Conservation (phyloP, 1,284 basidiomycete genomes). For the Ceratobasidium sp. region DNA sequence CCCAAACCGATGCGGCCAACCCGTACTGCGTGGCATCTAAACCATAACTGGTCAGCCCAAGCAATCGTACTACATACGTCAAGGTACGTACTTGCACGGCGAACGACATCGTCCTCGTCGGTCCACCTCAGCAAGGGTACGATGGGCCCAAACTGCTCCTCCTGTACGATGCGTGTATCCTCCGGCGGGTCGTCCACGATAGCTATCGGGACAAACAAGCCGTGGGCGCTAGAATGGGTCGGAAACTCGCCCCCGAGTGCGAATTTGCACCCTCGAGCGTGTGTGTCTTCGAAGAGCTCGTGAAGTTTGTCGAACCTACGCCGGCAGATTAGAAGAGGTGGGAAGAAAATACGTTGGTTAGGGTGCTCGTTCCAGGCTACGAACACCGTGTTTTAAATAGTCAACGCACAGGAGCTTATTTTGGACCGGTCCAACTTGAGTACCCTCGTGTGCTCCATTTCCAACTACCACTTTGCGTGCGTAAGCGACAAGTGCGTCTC, state of each 20-base stretch:
- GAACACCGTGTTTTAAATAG: background rate
- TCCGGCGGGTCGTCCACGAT: conserved; percentile 34
- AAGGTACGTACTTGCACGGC: conserved; percentile 10
- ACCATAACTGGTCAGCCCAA: background rate
- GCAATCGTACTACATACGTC: background rate
- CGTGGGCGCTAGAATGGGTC: background rate
- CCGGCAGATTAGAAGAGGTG: background rate
- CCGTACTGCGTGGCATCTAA: conserved; percentile 19
- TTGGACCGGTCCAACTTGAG: conserved; percentile 32
- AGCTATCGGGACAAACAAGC: conserved; percentile 26
- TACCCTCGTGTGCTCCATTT: conserved; percentile 11
- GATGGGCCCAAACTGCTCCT: conserved; percentile 35
- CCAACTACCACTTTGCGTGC: background rate
- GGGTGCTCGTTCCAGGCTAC: background rate
- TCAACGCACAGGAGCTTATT: conserved; percentile 22
- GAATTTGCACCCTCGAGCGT: conserved; percentile 18
- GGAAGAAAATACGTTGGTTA: background rate
- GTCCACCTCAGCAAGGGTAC: conserved; percentile 26
- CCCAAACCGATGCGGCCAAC: conserved; percentile 32
- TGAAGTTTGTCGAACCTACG: conserved; percentile 21
- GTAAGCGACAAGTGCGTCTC: conserved; percentile 25
- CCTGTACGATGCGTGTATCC: conserved; percentile 14
- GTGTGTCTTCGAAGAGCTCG: conserved; percentile 19
- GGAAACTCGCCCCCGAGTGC: conserved; percentile 28
- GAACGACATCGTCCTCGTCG: conserved; percentile 24